These are phyloP conservation scores for Endogone sp. DNA, from an alignment of 192 early-diverging fungal species.

Conservation along the genomic window DNA sequence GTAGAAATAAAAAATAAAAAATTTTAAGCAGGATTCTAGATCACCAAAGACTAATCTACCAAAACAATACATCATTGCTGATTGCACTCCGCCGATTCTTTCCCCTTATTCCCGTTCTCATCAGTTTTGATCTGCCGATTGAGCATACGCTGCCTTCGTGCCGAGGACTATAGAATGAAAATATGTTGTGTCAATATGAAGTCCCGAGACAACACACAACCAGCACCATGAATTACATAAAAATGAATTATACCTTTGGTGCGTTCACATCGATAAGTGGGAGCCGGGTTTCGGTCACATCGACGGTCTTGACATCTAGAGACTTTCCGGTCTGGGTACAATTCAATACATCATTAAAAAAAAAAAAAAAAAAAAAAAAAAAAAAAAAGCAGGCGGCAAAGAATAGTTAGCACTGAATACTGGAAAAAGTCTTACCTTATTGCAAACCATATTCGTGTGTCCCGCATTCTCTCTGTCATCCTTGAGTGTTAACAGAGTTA, in stretches of 20 bases:
- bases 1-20: too few relatives aligned
- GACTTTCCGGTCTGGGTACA: too few relatives aligned
- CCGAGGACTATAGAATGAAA: neutral
- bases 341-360: too few relatives aligned
- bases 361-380: too few relatives aligned
- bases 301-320: neutral
- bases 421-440: neutral
- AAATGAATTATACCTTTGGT: neutral
- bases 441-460: neutral
- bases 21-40: too few relatives aligned
- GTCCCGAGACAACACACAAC: too few relatives aligned
- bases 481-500: neutral
- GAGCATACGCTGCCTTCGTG: neutral
- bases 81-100: neutral
- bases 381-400: neutral
- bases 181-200: too few relatives aligned
- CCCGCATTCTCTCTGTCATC: neutral
- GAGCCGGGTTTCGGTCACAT: neutral
- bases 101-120: neutral
- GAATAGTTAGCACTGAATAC: neutral
- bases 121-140: neutral
- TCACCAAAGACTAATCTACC: too few relatives aligned
- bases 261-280: neutral
- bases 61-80: neutral
- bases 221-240: neutral